phyloP scores from a whole-genome alignment of 352 stramenopile species.

The Pythium vanterpoolii region DNA sequence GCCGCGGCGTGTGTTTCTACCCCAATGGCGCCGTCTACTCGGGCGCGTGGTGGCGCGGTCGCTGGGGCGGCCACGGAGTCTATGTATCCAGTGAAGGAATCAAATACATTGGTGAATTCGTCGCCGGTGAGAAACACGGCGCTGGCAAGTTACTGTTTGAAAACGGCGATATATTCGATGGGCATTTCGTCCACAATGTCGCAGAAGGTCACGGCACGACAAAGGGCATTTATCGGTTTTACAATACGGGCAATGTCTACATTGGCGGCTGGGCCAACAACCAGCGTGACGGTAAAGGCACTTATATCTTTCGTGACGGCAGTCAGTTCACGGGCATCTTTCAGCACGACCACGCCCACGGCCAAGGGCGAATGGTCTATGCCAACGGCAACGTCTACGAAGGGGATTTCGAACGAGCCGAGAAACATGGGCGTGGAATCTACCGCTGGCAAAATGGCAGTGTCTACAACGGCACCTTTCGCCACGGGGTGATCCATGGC shows the following conservation, averaged over 20 bases:
- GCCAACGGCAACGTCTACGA: slow-evolving; percentile 84
- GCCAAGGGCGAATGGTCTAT: slow-evolving; percentile 76
- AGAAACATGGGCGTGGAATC: slow-evolving; percentile 60
- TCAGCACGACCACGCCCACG: slow-evolving; percentile 57
- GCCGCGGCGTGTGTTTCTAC: slow-evolving; percentile 71
- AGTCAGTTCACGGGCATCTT: slow-evolving; percentile 64
- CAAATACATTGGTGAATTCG: slow-evolving; percentile 62
- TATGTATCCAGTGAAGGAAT: slow-evolving; percentile 70
- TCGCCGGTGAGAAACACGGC: slow-evolving; percentile 54
- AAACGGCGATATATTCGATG: slow-evolving; percentile 78
- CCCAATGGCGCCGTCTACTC: slow-evolving; percentile 73
- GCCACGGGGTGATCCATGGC: slow-evolving; percentile 61
- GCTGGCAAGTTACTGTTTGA: slow-evolving; percentile 69
- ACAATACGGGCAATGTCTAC: slow-evolving; percentile 62
- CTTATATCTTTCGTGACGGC: slow-evolving; percentile 56
- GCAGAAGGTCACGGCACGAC: slow-evolving; percentile 46
- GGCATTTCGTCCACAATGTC: slow-evolving; percentile 48
- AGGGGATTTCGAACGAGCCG: slow-evolving; percentile 54
- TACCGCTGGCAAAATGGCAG: slow-evolving; percentile 81
- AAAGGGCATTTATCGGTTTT: slow-evolving; percentile 66
- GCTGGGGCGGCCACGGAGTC: slow-evolving; percentile 51
- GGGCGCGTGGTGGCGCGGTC: slow-evolving; percentile 61
- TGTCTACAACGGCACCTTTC: slow-evolving; percentile 70
- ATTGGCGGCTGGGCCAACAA: slow-evolving; percentile 63
- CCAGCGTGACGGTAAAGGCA: slow-evolving; percentile 67